phyloP scores from a whole-genome alignment of 2,329 filamentous ascomycete species.

The Alternaria panax region DNA sequence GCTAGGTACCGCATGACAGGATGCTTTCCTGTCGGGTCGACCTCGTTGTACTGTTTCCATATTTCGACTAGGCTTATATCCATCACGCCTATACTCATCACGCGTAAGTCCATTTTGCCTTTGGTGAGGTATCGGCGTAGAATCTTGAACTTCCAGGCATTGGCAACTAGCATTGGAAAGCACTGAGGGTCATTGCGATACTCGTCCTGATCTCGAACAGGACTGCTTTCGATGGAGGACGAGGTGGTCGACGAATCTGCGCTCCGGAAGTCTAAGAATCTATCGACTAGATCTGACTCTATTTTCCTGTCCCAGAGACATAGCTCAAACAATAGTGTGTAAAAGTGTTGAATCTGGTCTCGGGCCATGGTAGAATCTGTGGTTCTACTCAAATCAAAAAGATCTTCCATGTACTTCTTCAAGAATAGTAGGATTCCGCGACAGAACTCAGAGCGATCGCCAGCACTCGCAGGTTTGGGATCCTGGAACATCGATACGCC shows the following conservation, averaged over 20 bases:
- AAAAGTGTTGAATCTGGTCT: slow-evolving; percentile 35
- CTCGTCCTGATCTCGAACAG: slow-evolving; percentile 7
- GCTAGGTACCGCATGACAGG: slow-evolving; percentile 73
- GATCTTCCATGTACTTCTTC: slow-evolving; percentile 36
- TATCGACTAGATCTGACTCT: slow-evolving; percentile 34
- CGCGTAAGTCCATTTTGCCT: slow-evolving; percentile 88
- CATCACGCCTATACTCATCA: slow-evolving; percentile 78
- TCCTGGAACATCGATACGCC: slow-evolving; percentile 32
- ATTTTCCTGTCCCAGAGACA: slow-evolving; percentile 37
- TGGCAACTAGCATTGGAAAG: slow-evolving; percentile 61
- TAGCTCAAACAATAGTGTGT: slow-evolving; percentile 32
- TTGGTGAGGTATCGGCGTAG: slow-evolving; percentile 78
- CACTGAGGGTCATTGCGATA: slow-evolving; percentile 41
- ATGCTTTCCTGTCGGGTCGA: slow-evolving; percentile 45
- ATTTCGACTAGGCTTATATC: slow-evolving; percentile 72
- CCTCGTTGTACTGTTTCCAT: slow-evolving; percentile 61
- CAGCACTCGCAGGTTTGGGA: slow-evolving; percentile 10
- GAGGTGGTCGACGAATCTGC: slow-evolving; percentile 32
- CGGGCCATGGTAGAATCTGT: slow-evolving; percentile 34
- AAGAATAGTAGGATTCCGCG: slow-evolving; percentile 35
- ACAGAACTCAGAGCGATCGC: slow-evolving; percentile 30
- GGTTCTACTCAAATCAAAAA: slow-evolving; percentile 38
- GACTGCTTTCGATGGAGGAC: slow-evolving; percentile 12
- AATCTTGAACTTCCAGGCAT: slow-evolving; percentile 74
- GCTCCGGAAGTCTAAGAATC: slow-evolving; percentile 34